phyloP scores from a whole-genome alignment of 305 asterid genomes.

The Solanum hybrid region DNA sequence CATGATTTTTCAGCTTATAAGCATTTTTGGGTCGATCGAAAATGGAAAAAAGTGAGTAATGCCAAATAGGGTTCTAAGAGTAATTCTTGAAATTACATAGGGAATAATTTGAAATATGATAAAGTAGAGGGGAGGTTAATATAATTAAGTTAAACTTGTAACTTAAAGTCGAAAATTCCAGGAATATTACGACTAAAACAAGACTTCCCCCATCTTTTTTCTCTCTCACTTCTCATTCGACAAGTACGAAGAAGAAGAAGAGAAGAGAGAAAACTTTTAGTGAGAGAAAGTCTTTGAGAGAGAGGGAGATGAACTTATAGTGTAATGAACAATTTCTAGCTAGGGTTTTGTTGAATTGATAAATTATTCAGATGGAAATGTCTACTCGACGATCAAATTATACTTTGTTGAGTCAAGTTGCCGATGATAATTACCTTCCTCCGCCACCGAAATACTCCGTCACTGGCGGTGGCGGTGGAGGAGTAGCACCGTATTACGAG shows the following conservation, averaged over 20 bases:
- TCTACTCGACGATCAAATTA: constrained; percentile 68
- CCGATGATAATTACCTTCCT: constrained; percentile 49
- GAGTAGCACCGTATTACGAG: constrained; percentile 31
- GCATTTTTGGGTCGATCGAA: background rate
- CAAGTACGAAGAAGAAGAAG: constrained; percentile 1
- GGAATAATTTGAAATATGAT: background rate
- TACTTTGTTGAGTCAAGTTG: constrained; percentile 50
- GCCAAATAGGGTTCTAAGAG: background rate
- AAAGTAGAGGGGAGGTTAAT: background rate
- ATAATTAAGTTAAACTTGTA: background rate
- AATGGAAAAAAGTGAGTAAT: background rate
- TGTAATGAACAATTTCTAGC: constrained; percentile 8
- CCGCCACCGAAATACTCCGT: constrained; percentile 35
- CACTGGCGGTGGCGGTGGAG: constrained; percentile 18
- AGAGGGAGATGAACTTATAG: background rate
- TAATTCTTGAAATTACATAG: background rate
- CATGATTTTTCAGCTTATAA: background rate
- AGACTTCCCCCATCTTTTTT: constrained; percentile 8
- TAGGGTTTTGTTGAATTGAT: constrained; percentile 26
- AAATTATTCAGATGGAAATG: constrained; percentile 52
- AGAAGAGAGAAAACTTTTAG: background rate
- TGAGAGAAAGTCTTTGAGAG: background rate
- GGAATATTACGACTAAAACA: constrained; percentile 12
- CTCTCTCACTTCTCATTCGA: constrained; percentile 10
- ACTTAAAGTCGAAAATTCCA: constrained; percentile 2